A percentile compares a stretch with the other conserved stretches of the same genome.
These are phyloP conservation scores for Pyrenochaeta sp. DNA, from an alignment of 2,329 filamentous ascomycete genomes.

Conservation along the genomic window DNA sequence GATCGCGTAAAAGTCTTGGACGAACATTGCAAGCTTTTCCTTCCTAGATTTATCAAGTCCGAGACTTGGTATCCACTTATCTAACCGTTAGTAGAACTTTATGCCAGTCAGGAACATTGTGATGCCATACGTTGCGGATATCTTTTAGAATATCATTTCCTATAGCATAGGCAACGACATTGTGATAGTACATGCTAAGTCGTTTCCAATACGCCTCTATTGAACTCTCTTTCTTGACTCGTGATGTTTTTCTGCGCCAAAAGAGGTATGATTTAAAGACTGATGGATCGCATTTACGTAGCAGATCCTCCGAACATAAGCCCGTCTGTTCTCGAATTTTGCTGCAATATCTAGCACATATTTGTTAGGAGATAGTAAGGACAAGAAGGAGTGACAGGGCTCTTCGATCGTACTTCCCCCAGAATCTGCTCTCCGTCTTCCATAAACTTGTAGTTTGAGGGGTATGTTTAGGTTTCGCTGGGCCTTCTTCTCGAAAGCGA, in stretches of 20 bases:
- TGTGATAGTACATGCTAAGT: slow-evolving; percentile 18
- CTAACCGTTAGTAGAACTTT: slow-evolving; percentile 12
- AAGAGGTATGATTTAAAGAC: slow-evolving; percentile 27
- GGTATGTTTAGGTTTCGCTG: slow-evolving; percentile 26
- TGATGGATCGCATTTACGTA: slow-evolving; percentile 19
- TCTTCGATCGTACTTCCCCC: slow-evolving; percentile 17
- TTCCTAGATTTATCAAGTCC: slow-evolving; percentile 26
- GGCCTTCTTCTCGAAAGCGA: slow-evolving; percentile 20
- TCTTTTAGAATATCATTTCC: slow-evolving; percentile 19
- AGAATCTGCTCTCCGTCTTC: slow-evolving; percentile 26
- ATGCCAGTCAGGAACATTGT: slow-evolving; percentile 10
- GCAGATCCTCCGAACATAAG: slow-evolving; percentile 16
- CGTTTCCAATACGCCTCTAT: slow-evolving; percentile 25
- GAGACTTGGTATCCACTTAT: slow-evolving; percentile 27
- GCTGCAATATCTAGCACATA: slow-evolving; percentile 13
- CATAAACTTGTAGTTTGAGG: slow-evolving; percentile 18
- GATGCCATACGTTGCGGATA: slow-evolving; percentile 24
- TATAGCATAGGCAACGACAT: slow-evolving; percentile 18
- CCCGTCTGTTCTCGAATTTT: slow-evolving; percentile 16
- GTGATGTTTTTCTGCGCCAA: slow-evolving; percentile 19
- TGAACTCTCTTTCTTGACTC: slow-evolving; percentile 22
- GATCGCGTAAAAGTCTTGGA: slow-evolving; percentile 32
- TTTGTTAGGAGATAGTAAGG: background rate
- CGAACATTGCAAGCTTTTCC: slow-evolving; percentile 31
- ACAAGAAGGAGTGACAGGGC: background rate